Conservation (phyloP, 208 protist species). For the Trypanosoma melophagium region DNA sequence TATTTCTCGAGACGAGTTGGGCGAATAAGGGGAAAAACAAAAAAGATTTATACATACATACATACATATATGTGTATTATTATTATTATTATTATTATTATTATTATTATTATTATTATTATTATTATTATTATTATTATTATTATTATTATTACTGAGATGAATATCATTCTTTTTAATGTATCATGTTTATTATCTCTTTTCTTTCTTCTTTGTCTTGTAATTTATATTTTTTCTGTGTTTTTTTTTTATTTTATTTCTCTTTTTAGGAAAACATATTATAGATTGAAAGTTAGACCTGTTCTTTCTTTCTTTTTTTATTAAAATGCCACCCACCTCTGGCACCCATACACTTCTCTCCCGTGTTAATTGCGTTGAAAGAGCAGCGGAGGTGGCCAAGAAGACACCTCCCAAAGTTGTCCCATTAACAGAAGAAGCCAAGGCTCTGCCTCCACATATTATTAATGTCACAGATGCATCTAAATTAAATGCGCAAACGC, state of each 20-base stretch:
- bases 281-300: slow-evolving; percentile 1
- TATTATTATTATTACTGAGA: too few species aligned
- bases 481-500: slow-evolving; percentile 81
- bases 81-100: slow-evolving; percentile 1
- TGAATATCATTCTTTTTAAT: too few species aligned
- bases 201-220: slow-evolving; percentile 6
- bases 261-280: not conserved
- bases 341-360: slow-evolving; percentile 13
- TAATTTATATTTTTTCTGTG: slow-evolving; percentile 1
- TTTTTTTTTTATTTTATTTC: slow-evolving; percentile 2
- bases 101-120: too few species aligned
- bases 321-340: slow-evolving; percentile 6
- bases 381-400: slow-evolving; percentile 37
- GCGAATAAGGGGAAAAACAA: too few species aligned
- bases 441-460: slow-evolving; percentile 69
- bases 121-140: too few species aligned
- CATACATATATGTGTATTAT: slow-evolving; percentile 7
- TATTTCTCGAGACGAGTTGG: too few species aligned
- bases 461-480: slow-evolving; percentile 50
- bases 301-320: not conserved
- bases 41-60: not conserved
- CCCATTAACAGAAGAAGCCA: slow-evolving; percentile 50
- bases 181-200: too few species aligned
- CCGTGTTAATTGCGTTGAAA: slow-evolving; percentile 23
- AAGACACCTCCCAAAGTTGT: slow-evolving; percentile 24